Conservation (phyloP, 306 rosid species). For the Malus sieversii region DNA sequence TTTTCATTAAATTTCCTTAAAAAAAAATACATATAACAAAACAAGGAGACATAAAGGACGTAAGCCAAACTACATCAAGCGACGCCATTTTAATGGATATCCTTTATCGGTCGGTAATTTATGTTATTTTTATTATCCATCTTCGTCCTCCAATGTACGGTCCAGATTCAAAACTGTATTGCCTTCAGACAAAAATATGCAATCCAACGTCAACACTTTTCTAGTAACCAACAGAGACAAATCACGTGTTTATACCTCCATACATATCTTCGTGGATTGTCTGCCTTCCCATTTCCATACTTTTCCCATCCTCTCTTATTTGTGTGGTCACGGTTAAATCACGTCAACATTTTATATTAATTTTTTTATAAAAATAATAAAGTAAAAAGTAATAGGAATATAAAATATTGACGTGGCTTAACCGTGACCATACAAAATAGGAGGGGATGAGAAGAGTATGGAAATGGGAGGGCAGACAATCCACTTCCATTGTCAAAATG, state of each 20-base stretch:
- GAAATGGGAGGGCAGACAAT: too few species aligned
- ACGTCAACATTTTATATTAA: too few species aligned
- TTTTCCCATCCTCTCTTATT: too few species aligned
- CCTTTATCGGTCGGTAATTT: neutral
- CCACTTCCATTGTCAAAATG: neutral
- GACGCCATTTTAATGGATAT: neutral
- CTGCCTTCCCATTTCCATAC: too few species aligned
- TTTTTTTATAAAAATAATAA: too few species aligned
- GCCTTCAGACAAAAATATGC: neutral
- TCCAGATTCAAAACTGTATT: constrained; percentile 10
- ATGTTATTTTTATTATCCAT: neutral
- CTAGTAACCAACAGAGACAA: neutral
- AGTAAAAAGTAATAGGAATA: too few species aligned
- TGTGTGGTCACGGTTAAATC: too few species aligned
- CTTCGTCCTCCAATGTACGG: constrained; percentile 24
- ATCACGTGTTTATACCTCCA: neutral
- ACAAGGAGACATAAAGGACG: neutral
- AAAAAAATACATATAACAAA: neutral
- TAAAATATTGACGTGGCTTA: too few species aligned
- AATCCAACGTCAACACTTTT: neutral
- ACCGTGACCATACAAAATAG: too few species aligned
- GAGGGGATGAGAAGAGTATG: too few species aligned
- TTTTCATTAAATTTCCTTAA: too few species aligned
- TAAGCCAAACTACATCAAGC: neutral
- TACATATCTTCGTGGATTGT: neutral